Conservation (phyloP, 2,329 filamentous ascomycete species). For the Fusarium paranaense region DNA sequence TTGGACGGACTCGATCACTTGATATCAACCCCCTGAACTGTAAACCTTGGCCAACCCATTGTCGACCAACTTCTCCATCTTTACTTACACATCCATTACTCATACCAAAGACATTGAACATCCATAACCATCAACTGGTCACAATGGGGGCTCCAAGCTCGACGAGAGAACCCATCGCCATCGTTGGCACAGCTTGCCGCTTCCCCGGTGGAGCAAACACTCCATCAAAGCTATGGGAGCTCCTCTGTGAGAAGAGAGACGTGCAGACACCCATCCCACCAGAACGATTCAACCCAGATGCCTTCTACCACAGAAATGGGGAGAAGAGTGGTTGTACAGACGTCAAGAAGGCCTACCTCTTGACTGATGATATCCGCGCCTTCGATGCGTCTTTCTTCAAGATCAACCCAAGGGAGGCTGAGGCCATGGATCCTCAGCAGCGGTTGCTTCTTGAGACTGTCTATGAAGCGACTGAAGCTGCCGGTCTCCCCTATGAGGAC, state of each 20-base stretch:
- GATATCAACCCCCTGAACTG: not conserved
- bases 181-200: not conserved
- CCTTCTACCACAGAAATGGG: not conserved
- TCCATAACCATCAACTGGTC: not conserved
- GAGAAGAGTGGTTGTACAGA: not conserved
- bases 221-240: not conserved
- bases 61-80: not conserved
- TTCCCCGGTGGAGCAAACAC: not conserved
- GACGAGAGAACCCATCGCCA: constrained; percentile 38
- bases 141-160: not conserved
- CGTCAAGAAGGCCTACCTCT: not conserved
- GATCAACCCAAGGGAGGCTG: not conserved
- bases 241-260: not conserved
- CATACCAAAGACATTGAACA: not conserved
- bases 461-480: not conserved
- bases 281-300: not conserved
- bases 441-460: not conserved
- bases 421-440: not conserved
- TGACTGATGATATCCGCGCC: not conserved
- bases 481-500: not conserved
- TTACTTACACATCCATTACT: not conserved
- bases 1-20: not conserved
- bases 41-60: not conserved
- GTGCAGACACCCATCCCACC: not conserved
- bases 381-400: not conserved